Evolutionary conservation across 768 basidiomycete species (phyloP), one percentile per base, ranked within the genome.

Genomic region (Russula ochroleuca): DNA sequence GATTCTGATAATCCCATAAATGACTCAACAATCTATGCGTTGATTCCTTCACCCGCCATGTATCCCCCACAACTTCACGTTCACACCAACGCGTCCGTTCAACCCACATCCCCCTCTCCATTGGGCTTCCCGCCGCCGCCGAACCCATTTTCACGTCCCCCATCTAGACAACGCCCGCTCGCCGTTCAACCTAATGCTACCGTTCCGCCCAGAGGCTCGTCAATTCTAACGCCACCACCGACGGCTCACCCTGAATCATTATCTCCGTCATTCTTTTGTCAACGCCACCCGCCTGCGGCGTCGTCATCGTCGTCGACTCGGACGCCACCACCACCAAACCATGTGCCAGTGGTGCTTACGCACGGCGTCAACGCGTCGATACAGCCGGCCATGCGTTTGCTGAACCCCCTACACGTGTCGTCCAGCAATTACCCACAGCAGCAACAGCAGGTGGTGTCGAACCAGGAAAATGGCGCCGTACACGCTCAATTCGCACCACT

Each of bases 401-500:
- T 23, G 28, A 28, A 40, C 63, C 57, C 37, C 21, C 11, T 9
- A 37, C 45, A 49, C 57, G 58, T 64, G 63, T 55, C 37, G 5
- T 10, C 37, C n/a, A 19, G 15, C 28, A 47, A 13, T 21, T 38
- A 59, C 37, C 35, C 52, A 48, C 52, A 61, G 35, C 59, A 59
- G 6, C 43, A 58, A 13, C 62, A 59, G 25, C 57, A 47, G 11
- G 57, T 35, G 11, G 57, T 25, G 35, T 43, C 23, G 4, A 52
- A 59, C 57, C 37, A 52, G 57, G 45, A 53, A 15, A 47, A 41
- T 49, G 57, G 21, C 57, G 23, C 33, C n/a, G 28, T 19, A 59
- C 63, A 64, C 57, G 63, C 57, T 38, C 57, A 48, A 59, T 1
- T 40, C 37, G 45, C 57, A 54, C 58, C 58, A 53, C 33, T 28